A percentile compares a stretch with the other conserved stretches of the same genome.
Conservation (phyloP, 768 basidiomycete species). For the Lactarius psammicola region DNA sequence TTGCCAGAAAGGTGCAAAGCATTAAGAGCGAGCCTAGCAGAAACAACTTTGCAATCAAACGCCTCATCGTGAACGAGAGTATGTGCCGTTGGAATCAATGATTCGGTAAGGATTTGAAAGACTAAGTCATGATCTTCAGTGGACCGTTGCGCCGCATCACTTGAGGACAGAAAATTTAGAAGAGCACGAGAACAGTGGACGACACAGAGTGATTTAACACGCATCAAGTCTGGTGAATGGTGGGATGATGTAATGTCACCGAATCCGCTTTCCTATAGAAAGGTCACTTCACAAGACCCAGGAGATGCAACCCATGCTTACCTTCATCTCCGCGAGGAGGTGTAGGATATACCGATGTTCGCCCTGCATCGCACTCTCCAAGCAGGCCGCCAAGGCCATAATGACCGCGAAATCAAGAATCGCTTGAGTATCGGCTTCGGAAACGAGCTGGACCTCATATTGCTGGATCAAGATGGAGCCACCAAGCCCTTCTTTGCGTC, state of each 20-base stretch:
- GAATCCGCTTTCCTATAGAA: slow-evolving; percentile 18
- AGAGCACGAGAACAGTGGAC: slow-evolving; percentile 39
- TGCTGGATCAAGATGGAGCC: slow-evolving; percentile 47
- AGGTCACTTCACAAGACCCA: not conserved
- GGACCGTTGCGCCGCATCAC: slow-evolving; percentile 24
- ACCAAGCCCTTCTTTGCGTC: slow-evolving; percentile 52
- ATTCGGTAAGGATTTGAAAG: slow-evolving; percentile 42
- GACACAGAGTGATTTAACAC: slow-evolving; percentile 50
- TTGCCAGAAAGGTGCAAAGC: slow-evolving; percentile 33
- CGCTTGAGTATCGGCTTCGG: slow-evolving; percentile 25
- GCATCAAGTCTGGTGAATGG: slow-evolving; percentile 46
- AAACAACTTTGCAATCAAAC: slow-evolving; percentile 39
- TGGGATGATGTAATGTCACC: slow-evolving; percentile 26
- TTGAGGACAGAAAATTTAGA: slow-evolving; percentile 35
- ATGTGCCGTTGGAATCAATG: slow-evolving; percentile 50
- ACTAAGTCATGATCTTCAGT: slow-evolving; percentile 36
- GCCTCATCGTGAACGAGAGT: slow-evolving; percentile 37
- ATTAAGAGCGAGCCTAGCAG: slow-evolving; percentile 47
- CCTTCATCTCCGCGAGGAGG: not conserved
- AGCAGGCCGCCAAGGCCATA: slow-evolving; percentile 42
- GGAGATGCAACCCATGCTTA: not conserved
- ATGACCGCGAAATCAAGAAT: slow-evolving; percentile 49
- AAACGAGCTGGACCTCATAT: slow-evolving; percentile 41
- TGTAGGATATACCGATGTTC: slow-evolving; percentile 13
- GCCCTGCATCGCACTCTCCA: slow-evolving; percentile 47